These are phyloP conservation scores for Hypoxylon fuscum DNA, from an alignment of 495 filamentous ascomycete species.

Conservation along the genomic window DNA sequence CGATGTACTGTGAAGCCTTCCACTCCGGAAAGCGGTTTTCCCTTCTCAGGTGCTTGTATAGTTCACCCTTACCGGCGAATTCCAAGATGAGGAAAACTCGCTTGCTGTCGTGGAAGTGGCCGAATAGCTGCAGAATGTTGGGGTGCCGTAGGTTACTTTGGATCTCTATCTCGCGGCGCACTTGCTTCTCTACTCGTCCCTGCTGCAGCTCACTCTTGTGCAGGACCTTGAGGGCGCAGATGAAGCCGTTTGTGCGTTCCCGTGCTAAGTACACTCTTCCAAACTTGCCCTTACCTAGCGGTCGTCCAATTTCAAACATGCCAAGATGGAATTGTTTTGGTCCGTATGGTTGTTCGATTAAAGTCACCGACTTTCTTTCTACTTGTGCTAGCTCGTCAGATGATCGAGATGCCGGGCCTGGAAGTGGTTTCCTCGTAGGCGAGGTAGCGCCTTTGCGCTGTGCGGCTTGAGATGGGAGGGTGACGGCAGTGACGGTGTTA, in stretches of 20 bases:
- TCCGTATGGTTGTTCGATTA: conserved; percentile 65
- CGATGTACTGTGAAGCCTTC: conserved; percentile 96
- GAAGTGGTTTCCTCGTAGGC: conserved; percentile 49
- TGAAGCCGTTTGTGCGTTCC: conserved; percentile 86
- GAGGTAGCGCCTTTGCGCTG: conserved; percentile 56
- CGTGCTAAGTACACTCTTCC: conserved; percentile 95
- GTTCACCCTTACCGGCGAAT: conserved; percentile 92
- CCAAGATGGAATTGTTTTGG: conserved; percentile 89
- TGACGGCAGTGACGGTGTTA: conserved; percentile 67
- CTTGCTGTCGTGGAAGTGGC: conserved; percentile 97
- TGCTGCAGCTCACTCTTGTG: conserved; percentile 94
- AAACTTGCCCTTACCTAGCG: conserved; percentile 97
- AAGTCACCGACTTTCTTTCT: conserved; percentile 60
- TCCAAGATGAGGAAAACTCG: conserved; percentile 95
- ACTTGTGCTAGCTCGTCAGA: conserved; percentile 62
- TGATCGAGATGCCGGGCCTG: conserved; percentile 52
- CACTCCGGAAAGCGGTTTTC: conserved; percentile 92
- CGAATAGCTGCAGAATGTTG: conserved; percentile 92
- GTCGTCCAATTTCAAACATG: conserved; percentile 99
- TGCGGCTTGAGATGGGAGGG: conserved; percentile 71
- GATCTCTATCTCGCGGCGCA: conserved; percentile 96
- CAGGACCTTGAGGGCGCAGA: conserved; percentile 95
- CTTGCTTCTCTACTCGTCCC: conserved; percentile 92
- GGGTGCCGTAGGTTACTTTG: conserved; percentile 96
- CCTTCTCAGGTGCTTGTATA: conserved; percentile 94